Evolutionary conservation across 139 green algal species (phyloP), one percentile per base, ranked within the genome.

Genomic region (Chlorella sp.): DNA sequence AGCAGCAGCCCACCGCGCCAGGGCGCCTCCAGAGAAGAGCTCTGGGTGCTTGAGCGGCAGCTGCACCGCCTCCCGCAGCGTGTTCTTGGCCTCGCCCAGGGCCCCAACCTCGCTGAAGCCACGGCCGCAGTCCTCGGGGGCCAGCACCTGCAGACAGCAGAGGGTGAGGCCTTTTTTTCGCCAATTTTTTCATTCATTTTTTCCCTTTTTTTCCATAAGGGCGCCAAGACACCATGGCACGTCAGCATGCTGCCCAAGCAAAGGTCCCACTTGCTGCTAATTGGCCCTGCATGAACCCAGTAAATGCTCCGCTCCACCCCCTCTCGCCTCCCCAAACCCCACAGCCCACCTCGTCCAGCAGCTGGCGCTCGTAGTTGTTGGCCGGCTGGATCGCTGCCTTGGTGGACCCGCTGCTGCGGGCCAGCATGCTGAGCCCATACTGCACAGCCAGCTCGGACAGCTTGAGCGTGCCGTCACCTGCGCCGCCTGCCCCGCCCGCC

Each of bases 61-160:
- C 87, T 92, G 89, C 65, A 92, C 89, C 65, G 87, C 87, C 83
- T 92, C 89, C 38, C 87, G 73, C 76, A 92, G 85, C 46, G 87
- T 87, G 9, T 46, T 30, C 80, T 92, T 92, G 48, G 89, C 85
- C n/a, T 87, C 79, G 2, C 62, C 73, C 65, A 92, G 80, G 1
- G 87, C 87, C 7, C 89, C 89, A 28, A 92, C 87, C 81, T 85
- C 81, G 40, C 51, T 67, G 40, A 85, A 90, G 11, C 89, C 89
- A 22, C 73, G 69, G 16, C 88, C 88, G 16, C 83, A 83, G 17
- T 92, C 88, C 76, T 92, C 88, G 30, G 88, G 87, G 17, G 73
- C 56, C 34, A 92, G 51, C 0, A 89, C 84, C 81, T 87, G 79
- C 58, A 19, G 36, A n/a, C 60, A 22, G 20, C 30, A 2, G 34